These are phyloP conservation scores for Pneumocystis carinii DNA, from an alignment of 1,139 yeast genomes.

Conservation along the genomic window DNA sequence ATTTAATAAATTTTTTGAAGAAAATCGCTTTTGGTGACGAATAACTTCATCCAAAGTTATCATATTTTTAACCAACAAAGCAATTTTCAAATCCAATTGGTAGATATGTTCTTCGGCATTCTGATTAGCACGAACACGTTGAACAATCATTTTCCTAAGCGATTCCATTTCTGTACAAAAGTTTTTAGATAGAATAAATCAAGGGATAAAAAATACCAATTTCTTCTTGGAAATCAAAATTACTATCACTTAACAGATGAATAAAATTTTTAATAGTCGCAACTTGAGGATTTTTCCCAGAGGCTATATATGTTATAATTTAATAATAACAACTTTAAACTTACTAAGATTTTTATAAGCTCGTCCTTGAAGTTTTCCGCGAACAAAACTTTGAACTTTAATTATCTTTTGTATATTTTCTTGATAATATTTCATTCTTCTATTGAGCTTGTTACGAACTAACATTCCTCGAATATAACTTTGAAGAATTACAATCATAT, in stretches of 20 bases:
- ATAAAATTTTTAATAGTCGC: slow-evolving; percentile 66
- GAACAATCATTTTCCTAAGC: slow-evolving; percentile 50
- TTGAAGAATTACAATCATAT: slow-evolving; percentile 30
- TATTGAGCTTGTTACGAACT: slow-evolving; percentile 27
- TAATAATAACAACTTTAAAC: background rate
- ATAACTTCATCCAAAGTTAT: slow-evolving; percentile 63
- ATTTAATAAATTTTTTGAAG: slow-evolving; percentile 6
- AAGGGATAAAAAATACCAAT: slow-evolving; percentile 19
- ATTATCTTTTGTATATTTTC: slow-evolving; percentile 44
- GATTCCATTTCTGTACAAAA: slow-evolving; percentile 36
- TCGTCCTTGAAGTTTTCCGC: slow-evolving; percentile 50
- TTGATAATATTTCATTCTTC: slow-evolving; percentile 39
- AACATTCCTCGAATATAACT: slow-evolving; percentile 34
- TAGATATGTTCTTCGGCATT: slow-evolving; percentile 59
- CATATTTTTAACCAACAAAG: slow-evolving; percentile 61
- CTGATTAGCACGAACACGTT: slow-evolving; percentile 49
- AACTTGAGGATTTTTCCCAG: slow-evolving; percentile 61
- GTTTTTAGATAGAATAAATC: background rate
- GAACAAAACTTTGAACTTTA: slow-evolving; percentile 57
- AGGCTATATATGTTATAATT: background rate
- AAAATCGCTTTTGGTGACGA: slow-evolving; percentile 32
- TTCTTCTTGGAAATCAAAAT: slow-evolving; percentile 61
- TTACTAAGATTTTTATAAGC: slow-evolving; percentile 53
- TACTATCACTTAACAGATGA: slow-evolving; percentile 58
- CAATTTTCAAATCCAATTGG: slow-evolving; percentile 68